Base-by-base conservation (phyloP, 148 eudicot genomes). In the Camellia japonica region DNA sequence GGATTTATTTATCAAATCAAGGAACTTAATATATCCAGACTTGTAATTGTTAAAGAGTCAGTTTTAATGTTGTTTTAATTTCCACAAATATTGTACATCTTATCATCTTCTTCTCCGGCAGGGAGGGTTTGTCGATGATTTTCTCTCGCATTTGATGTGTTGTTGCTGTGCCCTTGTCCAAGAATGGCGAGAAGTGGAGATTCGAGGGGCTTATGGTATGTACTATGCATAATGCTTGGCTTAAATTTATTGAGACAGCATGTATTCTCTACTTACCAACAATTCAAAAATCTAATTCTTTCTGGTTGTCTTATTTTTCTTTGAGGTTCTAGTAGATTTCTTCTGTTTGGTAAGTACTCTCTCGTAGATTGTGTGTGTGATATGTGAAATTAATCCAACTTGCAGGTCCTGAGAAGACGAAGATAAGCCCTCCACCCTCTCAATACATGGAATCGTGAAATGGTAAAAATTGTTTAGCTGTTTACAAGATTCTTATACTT, bases 161-260 rank as follows among this genome's bases (percentile, higher is more conserved):
- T 96, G 99, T 78, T 96, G 99, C 78, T 96, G 99, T 83, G 97
- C 99, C 78, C 98, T 94, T 88, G 99, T 96, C 65, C 99, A 96
- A 92, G 99, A 94, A 85, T 88, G 85, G 90, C 90, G 99, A 72
- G 99, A 96, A 89, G 90, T 96, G 58, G 94, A 96, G 82, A 88
- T 87, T 54, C 98, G 98, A 15, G 91, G 92, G 64, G 83, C 78
- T 77, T 81, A 91, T 82, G 94, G 99, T 96, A 90, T n/a, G 80
- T 44, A 20, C 16, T 18, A 55, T 52, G 62, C 56, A 10, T 62
- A 71, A 11, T 58, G 43, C 83, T 51, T 54, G 5, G 3, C 11
- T 44, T 63, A 4, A 44, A 3, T 65, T 65, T 20, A n/a, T 77
- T 44, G 43, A 54, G 66, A 52, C 63, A 4, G n/a, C 16, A 0